Evolutionary conservation across 2,329 filamentous ascomycete genomes (phyloP).

Genomic region (Septoria petroselini): DNA sequence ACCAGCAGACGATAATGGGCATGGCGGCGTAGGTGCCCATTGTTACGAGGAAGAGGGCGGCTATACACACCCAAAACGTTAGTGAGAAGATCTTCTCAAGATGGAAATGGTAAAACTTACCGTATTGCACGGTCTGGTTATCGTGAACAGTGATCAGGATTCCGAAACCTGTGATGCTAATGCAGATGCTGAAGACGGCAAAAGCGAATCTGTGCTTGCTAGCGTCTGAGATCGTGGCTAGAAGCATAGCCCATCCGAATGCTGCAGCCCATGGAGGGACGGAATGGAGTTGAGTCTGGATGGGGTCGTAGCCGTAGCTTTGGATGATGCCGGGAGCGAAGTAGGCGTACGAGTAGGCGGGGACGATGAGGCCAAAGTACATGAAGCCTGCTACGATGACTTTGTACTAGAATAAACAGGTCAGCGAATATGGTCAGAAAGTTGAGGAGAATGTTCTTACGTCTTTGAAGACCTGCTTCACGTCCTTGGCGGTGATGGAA

Average conservation of each 20-base stretch:
- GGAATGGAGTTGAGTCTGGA: slow-evolving; percentile 54
- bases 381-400: slow-evolving; percentile 51
- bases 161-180: slow-evolving; percentile 70
- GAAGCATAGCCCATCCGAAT: slow-evolving; percentile 73
- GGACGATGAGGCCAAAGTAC: slow-evolving; percentile 50
- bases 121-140: slow-evolving; percentile 67
- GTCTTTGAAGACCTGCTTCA: slow-evolving; percentile 49
- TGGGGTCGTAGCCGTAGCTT: slow-evolving; percentile 50
- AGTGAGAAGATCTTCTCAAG: neutral
- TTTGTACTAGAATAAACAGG: no score
- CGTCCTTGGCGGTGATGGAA: slow-evolving; percentile 43
- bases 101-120: slow-evolving; percentile 70
- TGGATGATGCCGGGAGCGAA: slow-evolving; percentile 44
- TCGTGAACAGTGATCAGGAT: slow-evolving; percentile 71
- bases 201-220: slow-evolving; percentile 72
- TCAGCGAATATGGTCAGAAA: no score
- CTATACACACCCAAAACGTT: neutral
- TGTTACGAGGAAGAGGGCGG: slow-evolving; percentile 19
- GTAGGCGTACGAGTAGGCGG: slow-evolving; percentile 41
- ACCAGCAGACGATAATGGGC: slow-evolving; percentile 82
- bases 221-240: slow-evolving; percentile 70
- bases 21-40: slow-evolving; percentile 44
- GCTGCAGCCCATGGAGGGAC: slow-evolving; percentile 66
- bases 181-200: slow-evolving; percentile 62
- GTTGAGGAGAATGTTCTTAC: no score